A percentile compares a stretch with the other conserved stretches of the same genome.
These are phyloP conservation scores for Amylocystis lapponica DNA, from an alignment of 768 basidiomycete species.

Conservation along the genomic window DNA sequence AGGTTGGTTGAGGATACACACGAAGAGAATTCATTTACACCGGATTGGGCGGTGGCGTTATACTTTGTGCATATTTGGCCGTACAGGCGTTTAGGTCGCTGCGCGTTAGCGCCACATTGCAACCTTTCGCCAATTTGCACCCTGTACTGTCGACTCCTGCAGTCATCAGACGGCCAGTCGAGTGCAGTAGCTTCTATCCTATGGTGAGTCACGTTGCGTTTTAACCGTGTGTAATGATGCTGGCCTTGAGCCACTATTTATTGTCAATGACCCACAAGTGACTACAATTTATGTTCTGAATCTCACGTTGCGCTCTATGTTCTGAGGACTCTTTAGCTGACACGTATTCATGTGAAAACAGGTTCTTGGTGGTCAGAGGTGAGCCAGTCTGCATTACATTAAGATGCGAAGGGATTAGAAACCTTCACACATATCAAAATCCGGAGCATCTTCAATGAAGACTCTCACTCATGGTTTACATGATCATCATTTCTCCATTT, in stretches of 20 bases:
- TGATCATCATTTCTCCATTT: conserved; percentile 3
- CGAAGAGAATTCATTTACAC: conserved; percentile 8
- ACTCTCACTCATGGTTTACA: too few species aligned
- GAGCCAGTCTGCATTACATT: too few species aligned
- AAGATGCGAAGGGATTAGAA: too few species aligned
- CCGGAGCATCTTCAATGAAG: too few species aligned
- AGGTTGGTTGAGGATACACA: conserved; percentile 27
- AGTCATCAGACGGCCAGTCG: not conserved
- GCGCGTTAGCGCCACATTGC: too few species aligned
- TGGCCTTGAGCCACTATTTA: conserved; percentile 51
- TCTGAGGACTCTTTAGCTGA: too few species aligned
- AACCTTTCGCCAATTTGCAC: too few species aligned
- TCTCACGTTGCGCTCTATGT: too few species aligned
- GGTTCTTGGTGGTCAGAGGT: too few species aligned
- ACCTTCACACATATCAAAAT: too few species aligned
- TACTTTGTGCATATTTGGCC: conserved; percentile 8
- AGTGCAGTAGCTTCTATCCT: too few species aligned
- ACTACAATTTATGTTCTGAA: conserved; percentile 50
- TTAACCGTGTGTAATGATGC: conserved; percentile 38
- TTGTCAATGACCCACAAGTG: conserved; percentile 50
- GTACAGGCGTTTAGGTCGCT: not conserved
- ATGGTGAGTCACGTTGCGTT: conserved; percentile 15
- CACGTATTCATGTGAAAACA: too few species aligned
- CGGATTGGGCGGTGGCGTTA: conserved; percentile 7
- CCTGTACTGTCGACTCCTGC: not conserved